Percentiles rank a stretch among this genome's conserved stretches.
phyloP scores from a whole-genome alignment of 257 asterid genomes.

The Solanum sitiens region DNA sequence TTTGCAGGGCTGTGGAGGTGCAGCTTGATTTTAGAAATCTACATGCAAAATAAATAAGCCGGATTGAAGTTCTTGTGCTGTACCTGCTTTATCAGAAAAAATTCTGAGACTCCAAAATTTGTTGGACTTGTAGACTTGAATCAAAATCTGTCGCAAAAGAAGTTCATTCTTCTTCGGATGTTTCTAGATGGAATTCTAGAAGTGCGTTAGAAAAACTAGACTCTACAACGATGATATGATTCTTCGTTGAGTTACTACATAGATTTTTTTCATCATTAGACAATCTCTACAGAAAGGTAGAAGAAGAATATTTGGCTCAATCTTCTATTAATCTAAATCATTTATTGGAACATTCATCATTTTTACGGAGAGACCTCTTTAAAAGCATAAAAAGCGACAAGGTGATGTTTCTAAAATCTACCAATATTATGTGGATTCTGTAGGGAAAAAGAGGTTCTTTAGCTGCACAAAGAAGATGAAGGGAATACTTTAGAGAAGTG shows the following conservation, averaged over 20 bases:
- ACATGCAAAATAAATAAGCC: too few species aligned
- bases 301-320: not conserved
- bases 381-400: not conserved
- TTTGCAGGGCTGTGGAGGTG: not conserved
- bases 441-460: not conserved
- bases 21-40: not conserved
- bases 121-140: not conserved
- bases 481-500: not conserved
- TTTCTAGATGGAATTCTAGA: too few species aligned
- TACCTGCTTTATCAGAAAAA: too few species aligned
- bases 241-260: too few species aligned
- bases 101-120: too few species aligned
- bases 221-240: too few species aligned
- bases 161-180: too few species aligned
- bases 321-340: not conserved
- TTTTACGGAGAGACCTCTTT: not conserved
- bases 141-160: constrained; percentile 43
- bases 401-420: not conserved
- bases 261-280: too few species aligned
- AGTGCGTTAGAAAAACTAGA: too few species aligned
- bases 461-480: not conserved
- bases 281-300: too few species aligned
- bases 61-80: too few species aligned
- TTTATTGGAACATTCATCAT: not conserved
- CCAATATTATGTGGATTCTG: not conserved